phyloP scores from a whole-genome alignment of 2,329 filamentous ascomycete species.

The Bipolaris bicolor region DNA sequence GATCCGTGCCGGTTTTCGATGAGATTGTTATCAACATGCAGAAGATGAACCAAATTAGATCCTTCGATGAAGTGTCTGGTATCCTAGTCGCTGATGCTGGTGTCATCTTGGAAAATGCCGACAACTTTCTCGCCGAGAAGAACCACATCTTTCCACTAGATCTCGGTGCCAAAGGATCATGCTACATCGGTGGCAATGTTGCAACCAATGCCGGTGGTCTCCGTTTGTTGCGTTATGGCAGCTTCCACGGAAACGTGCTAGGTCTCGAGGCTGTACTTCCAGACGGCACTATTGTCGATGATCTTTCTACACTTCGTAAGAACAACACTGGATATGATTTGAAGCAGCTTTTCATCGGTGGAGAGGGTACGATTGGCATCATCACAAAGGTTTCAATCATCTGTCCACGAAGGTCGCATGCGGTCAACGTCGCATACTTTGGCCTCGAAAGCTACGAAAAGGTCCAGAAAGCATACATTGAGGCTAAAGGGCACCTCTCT shows the following conservation, averaged over 20 bases:
- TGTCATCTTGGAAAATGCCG: slow-evolving; percentile 85
- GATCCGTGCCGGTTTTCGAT: slow-evolving; percentile 95
- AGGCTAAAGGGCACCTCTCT: slow-evolving; percentile 86
- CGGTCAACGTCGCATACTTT: slow-evolving; percentile 94
- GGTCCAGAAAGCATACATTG: slow-evolving; percentile 81
- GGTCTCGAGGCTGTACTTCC: slow-evolving; percentile 93
- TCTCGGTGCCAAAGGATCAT: slow-evolving; percentile 96
- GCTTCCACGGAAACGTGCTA: slow-evolving; percentile 88
- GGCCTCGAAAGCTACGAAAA: slow-evolving; percentile 90
- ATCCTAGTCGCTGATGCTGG: slow-evolving; percentile 90
- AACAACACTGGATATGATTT: slow-evolving; percentile 99
- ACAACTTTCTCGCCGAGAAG: slow-evolving; percentile 81
- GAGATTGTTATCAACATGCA: slow-evolving; percentile 93
- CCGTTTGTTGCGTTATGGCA: slow-evolving; percentile 88
- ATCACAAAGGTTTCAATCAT: slow-evolving; percentile 89
- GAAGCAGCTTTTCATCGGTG: slow-evolving; percentile 95
- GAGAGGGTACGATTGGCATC: slow-evolving; percentile 92
- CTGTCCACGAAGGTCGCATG: slow-evolving; percentile 84
- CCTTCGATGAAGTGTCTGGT: slow-evolving; percentile 91
- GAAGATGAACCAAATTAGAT: slow-evolving; percentile 88
- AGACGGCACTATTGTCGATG: slow-evolving; percentile 89
- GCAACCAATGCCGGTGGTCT: slow-evolving; percentile 95
- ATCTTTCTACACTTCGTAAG: slow-evolving; percentile 87
- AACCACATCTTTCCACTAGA: slow-evolving; percentile 94
- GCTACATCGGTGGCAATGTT: slow-evolving; percentile 94